Base-by-base conservation (phyloP, 805 yeast genomes). In the Dipodascus albidus region DNA sequence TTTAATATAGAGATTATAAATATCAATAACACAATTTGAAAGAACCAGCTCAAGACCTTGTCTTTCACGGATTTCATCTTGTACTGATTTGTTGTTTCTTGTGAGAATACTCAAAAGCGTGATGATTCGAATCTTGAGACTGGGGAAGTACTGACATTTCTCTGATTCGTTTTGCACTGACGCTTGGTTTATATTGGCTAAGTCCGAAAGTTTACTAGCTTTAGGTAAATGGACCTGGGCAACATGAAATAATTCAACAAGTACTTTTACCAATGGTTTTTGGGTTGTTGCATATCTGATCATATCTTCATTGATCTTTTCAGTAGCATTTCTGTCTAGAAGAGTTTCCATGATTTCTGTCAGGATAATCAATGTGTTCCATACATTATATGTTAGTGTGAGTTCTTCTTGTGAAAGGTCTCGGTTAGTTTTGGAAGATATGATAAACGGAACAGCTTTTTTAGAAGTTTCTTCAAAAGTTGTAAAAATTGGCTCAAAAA, bases 21-120 rank as follows among this genome's bases (percentile, higher is more conserved):
- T 83, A 65, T 91, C 98, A 51, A 93, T 81, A 42, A 85, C 79
- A 69, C 97, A 90, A 57, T 83, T 84, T 4, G 90, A 84, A 22
- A 91, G 70, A 0, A 90, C 74, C 19, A 87, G 67, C 52, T 81
- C 87, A 14, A 91, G 65, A 0, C 88, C 95, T 49, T 84, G 86
- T 0, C 72, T 59, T 24, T 76, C 76, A 49, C 97, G 71, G 35
- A 86, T 71, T 47, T 68, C 64, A 54, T 90, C 91, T 64, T 91
- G 96, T 3, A 80, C 76, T 3, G 70, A 71, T 48, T 66, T 70
- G 49, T 81, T 75, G 0, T 75, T 70, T 57, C 75, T 75, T 0
- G 78, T 74, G 49, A 89, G 64, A 50, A 76, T 74, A 0, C 89
- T 75, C 9, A 90, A 65, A 0, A 83, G 74, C 59, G 85, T 90